Percentiles rank a stretch among this genome's conserved stretches.
Evolutionary conservation across 2,329 filamentous ascomycete species (phyloP).

Genomic region (Aspergillus luchuensis): DNA sequence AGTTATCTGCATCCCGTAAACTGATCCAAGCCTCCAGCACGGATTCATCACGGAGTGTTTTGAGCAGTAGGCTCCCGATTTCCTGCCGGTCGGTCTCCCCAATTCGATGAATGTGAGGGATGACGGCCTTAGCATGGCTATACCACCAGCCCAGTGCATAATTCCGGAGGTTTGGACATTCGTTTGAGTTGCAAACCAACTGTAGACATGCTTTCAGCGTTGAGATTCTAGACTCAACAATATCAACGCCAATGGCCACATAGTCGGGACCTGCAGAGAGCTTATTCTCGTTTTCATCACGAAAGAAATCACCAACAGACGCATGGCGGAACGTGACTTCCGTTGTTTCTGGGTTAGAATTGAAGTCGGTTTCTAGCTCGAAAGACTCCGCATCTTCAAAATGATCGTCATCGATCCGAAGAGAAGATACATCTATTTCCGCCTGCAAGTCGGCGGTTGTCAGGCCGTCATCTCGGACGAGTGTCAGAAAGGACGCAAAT

Average conservation of each 20-base stretch:
- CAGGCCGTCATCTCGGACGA: not conserved
- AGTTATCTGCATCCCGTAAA: not conserved
- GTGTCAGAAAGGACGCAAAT: not conserved
- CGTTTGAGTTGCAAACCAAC: not conserved
- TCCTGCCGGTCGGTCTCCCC: not conserved
- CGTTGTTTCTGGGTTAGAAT: constrained; percentile 23
- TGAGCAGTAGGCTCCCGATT: not conserved
- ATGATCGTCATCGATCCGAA: not conserved
- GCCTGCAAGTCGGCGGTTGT: not conserved
- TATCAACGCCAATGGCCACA: constrained; percentile 21
- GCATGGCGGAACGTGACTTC: constrained; percentile 26
- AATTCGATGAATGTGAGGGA: not conserved
- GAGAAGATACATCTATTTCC: not conserved
- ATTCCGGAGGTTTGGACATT: not conserved
- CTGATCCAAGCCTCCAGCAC: not conserved
- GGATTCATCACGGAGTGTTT: not conserved
- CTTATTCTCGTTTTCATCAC: constrained; percentile 18
- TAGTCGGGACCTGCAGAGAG: constrained; percentile 14
- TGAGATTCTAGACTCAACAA: not conserved
- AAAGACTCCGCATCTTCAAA: not conserved
- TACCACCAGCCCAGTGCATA: not conserved
- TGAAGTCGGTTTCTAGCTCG: constrained; percentile 12
- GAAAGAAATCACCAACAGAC: constrained; percentile 29
- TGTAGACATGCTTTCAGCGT: not conserved
- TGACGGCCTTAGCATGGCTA: not conserved